Evolutionary conservation across 768 basidiomycete species (phyloP), one percentile per base, ranked within the genome.

Genomic region (Mycena pura): DNA sequence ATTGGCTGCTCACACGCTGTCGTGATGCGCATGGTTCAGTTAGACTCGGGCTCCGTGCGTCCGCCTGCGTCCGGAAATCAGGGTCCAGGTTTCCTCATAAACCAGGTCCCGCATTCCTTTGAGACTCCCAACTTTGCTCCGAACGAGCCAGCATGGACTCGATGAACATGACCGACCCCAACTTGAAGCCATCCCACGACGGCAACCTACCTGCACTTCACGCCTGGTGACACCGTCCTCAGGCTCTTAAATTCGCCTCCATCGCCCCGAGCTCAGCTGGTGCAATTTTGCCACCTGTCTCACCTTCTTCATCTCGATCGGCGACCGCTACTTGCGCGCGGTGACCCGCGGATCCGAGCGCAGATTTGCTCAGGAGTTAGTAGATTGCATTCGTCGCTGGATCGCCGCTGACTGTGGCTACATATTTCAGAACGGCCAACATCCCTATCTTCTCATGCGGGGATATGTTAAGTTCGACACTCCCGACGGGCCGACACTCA

Each of bases 271-370:
- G 80, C 3, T 88, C 91, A 0, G 63, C 77, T 6, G 93, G 90
- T 21, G 87, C 89, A 0, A 83, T 93, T 32, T 85, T 84, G 88
- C 92, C 36, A 91, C 88, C 69, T 80, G 95, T 55, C 87, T 82
- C 0, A 77, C 96, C 21, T 78, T 90, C 67, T 34, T 89, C 31
- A 77, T 95, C 31, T 86, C 87, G 7, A 68, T 94, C 10, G 76
- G 90, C 34, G 92, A 95, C 47, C 80, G 94, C 62, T 87, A 85
- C 74, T 72, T 96, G 19, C 60, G 54, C 32, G 66, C 66, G 0
- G 29, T 51, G 2, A 25, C 19, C n/a, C 62, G 62, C 11, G 38
- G 62, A 1, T 1, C 58, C 13, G 62, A 63, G 41, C 45, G 45
- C 10, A 7, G 38, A 2, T 58, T 61, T 36, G 44, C 45, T 8